phyloP scores from a whole-genome alignment of 176 grass and related monocot species.

The Triticum urartu region DNA sequence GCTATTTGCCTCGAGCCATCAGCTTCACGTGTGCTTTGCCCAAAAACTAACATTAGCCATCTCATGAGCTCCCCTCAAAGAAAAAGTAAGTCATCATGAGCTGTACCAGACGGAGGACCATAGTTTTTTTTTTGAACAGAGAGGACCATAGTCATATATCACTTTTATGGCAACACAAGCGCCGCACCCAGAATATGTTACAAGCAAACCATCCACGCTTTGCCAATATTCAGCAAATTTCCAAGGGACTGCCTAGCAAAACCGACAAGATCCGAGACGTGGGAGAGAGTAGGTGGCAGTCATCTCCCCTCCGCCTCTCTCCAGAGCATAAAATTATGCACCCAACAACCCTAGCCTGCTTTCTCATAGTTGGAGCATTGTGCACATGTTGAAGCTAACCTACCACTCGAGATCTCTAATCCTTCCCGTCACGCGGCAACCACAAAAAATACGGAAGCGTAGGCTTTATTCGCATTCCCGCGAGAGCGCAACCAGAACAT shows the following conservation, averaged over 20 bases:
- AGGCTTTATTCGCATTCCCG: background rate
- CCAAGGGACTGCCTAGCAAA: too few species aligned
- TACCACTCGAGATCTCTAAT: background rate
- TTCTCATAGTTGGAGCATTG: conserved; percentile 1
- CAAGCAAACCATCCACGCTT: background rate
- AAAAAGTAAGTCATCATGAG: background rate
- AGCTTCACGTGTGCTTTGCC: too few species aligned
- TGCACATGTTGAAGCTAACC: background rate
- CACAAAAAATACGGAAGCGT: background rate
- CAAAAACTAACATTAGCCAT: too few species aligned
- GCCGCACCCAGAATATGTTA: background rate
- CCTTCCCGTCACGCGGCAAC: background rate
- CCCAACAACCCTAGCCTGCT: background rate
- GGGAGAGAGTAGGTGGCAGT: background rate
- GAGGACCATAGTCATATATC: background rate
- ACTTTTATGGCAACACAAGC: background rate
- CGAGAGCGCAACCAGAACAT: background rate
- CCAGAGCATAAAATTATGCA: background rate
- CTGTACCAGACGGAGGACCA: background rate
- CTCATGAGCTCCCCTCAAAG: background rate
- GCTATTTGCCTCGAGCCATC: background rate
- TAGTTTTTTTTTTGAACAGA: background rate
- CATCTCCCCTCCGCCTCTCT: background rate
- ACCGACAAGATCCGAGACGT: background rate
- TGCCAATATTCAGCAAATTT: background rate